Evolutionary conservation across 176 grass and related monocot species (phyloP), one percentile per base, ranked within the genome.

Genomic region (Carex littledalei): DNA sequence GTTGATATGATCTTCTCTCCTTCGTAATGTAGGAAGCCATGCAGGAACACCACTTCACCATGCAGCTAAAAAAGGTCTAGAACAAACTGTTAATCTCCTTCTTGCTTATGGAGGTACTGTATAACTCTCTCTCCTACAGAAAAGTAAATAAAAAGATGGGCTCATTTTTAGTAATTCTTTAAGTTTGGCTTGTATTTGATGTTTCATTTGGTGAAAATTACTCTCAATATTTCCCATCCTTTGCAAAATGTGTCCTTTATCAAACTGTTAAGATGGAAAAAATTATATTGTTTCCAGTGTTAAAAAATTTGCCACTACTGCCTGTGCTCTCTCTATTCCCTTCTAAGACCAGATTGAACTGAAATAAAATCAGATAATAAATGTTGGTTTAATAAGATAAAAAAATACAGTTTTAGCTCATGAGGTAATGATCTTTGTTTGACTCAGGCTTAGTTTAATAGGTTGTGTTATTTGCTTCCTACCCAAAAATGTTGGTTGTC

Each of bases 31-130:
- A 98, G 91, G 96, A 71, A 85, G 87, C 50, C 78, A 94, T 85
- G 87, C 84, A 14, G 93, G 93, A 86, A 99, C 93, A 47, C 88
- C 96, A 85, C 86, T 99, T 88, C 96, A 99, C 86, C 96, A 94
- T 95, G 96, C 96, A 92, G 91, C 93, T 26, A 99, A 99, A 81
- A 95, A 89, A 84, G 93, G 93, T 0, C 86, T 90, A 58, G 93
- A 92, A 76, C 88, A 72, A 82, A 94, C 90, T 86, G 90, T 92
- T 50, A 88, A 93, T 89, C 88, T 95, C 64, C 90, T 99, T 85
- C 87, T 99, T 29, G 92, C 93, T 18, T 80, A 89, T 91, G 91
- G 93, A 95, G 96, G 96, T 99, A 85, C 45, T 77, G 22, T 29
- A 55, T 31, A 5, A 55, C 13, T 77, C 73, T 77, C 20, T 77